phyloP scores from a whole-genome alignment of 225 moss, liverwort and hornwort genomes.

The Polytrichum formosum region DNA sequence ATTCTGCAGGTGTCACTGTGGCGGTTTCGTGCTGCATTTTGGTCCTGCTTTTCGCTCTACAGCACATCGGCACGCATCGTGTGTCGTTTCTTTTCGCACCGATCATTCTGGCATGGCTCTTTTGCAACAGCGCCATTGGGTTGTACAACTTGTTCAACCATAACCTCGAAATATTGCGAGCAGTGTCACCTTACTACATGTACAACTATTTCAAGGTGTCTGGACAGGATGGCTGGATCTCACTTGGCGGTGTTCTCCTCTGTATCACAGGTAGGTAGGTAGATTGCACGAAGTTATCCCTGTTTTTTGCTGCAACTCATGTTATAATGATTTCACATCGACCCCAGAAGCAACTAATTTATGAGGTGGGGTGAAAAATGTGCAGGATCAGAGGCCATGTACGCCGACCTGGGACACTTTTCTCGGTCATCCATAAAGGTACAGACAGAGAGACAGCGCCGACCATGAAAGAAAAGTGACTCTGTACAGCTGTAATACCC shows the following conservation, averaged over 20 bases:
- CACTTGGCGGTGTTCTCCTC: constrained; percentile 80
- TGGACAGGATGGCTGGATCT: constrained; percentile 66
- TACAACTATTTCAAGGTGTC: constrained; percentile 62
- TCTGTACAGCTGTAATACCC: too few species aligned
- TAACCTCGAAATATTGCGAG: constrained; percentile 57
- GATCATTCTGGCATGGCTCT: constrained; percentile 67
- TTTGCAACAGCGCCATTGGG: constrained; percentile 52
- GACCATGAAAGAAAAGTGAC: not conserved
- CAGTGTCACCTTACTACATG: constrained; percentile 64
- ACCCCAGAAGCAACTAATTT: too few species aligned
- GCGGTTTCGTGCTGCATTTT: constrained; percentile 63
- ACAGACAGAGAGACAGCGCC: not conserved
- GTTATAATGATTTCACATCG: too few species aligned
- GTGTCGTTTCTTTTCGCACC: constrained; percentile 85
- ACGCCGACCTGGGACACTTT: constrained; percentile 86
- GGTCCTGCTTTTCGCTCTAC: constrained; percentile 59
- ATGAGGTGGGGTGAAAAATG: too few species aligned
- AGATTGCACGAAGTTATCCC: not conserved
- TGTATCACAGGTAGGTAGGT: constrained; percentile 72
- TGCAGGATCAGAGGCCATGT: constrained; percentile 91
- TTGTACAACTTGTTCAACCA: constrained; percentile 52
- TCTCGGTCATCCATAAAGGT: constrained; percentile 76
- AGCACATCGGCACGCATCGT: constrained; percentile 68
- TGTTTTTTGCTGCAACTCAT: not conserved
- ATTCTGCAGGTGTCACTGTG: constrained; percentile 53